Percentiles rank a stretch among this genome's conserved stretches.
Evolutionary conservation across 345 rosid species (phyloP).

Genomic region (Cardamine resedifolia): DNA sequence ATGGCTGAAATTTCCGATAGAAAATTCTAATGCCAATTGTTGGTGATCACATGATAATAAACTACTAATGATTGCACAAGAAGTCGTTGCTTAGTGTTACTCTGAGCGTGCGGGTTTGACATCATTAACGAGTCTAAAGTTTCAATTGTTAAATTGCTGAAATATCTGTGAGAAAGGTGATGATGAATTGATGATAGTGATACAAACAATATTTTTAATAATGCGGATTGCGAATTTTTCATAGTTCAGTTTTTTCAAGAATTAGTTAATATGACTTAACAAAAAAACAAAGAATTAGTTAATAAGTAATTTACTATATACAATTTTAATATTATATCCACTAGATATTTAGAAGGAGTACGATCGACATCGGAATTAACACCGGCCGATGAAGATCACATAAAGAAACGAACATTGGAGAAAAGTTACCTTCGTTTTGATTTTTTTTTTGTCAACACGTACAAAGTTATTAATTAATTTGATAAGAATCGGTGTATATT

Average conservation of each 20-base stretch:
- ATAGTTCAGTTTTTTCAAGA: background rate
- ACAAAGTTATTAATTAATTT: background rate
- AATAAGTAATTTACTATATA: background rate
- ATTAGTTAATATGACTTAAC: background rate
- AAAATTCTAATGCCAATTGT: slow-evolving; percentile 3
- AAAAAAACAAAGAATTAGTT: background rate
- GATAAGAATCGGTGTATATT: slow-evolving; percentile 32
- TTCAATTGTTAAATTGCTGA: slow-evolving; percentile 14
- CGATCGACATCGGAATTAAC: no score
- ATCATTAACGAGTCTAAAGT: slow-evolving; percentile 25
- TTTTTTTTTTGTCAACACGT: background rate
- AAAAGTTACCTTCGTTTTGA: no score
- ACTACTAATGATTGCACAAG: slow-evolving; percentile 28
- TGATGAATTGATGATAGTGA: slow-evolving; percentile 16
- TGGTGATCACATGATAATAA: slow-evolving; percentile 29
- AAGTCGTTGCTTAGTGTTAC: slow-evolving; percentile 17
- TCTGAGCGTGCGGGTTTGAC: slow-evolving; percentile 36
- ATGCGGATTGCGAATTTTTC: background rate
- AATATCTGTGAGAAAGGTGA: background rate
- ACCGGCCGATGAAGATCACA: no score
- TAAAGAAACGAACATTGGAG: no score
- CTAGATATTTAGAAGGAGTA: no score
- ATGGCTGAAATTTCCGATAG: background rate
- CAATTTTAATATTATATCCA: background rate
- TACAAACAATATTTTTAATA: background rate